phyloP scores from a whole-genome alignment of 495 filamentous ascomycete genomes.

The Neurospora tetraspora region DNA sequence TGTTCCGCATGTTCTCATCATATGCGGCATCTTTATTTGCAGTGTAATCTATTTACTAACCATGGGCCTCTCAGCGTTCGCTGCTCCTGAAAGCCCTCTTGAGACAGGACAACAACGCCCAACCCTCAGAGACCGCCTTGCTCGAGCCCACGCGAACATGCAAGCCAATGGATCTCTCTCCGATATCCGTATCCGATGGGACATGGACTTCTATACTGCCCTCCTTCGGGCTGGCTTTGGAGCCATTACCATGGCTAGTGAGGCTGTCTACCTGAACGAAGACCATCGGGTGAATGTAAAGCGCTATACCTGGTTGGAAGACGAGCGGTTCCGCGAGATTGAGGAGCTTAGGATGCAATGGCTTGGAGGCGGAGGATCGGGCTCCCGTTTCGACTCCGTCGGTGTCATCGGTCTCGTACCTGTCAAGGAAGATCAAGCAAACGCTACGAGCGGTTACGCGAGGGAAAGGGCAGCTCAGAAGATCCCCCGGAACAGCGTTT shows the following conservation, averaged over 20 bases:
- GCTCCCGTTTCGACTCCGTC: slow-evolving; percentile 35
- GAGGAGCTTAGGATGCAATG: slow-evolving; percentile 46
- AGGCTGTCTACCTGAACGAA: slow-evolving; percentile 93
- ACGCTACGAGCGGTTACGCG: slow-evolving; percentile 52
- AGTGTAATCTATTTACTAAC: slow-evolving; percentile 65
- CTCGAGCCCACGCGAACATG: slow-evolving; percentile 71
- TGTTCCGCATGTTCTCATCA: slow-evolving; percentile 79
- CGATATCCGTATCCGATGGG: slow-evolving; percentile 63
- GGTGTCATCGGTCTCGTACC: slow-evolving; percentile 44
- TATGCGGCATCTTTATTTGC: slow-evolving; percentile 68
- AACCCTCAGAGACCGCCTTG: slow-evolving; percentile 38
- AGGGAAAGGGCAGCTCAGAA: slow-evolving; percentile 51
- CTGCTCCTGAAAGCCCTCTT: slow-evolving; percentile 46
- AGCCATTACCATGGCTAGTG: slow-evolving; percentile 81
- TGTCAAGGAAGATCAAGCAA: slow-evolving; percentile 33
- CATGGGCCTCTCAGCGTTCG: slow-evolving; percentile 62
- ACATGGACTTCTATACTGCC: slow-evolving; percentile 92
- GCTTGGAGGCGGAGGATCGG: slow-evolving; percentile 32
- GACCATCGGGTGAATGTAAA: slow-evolving; percentile 64
- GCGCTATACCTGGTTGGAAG: slow-evolving; percentile 85
- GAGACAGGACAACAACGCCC: slow-evolving; percentile 17
- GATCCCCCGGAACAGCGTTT: slow-evolving; percentile 36
- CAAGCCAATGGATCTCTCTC: slow-evolving; percentile 81
- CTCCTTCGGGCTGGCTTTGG: slow-evolving; percentile 77
- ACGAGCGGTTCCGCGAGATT: slow-evolving; percentile 59